Evolutionary conservation across 768 basidiomycete genomes (phyloP).

Genomic region (Amanita rubescens): DNA sequence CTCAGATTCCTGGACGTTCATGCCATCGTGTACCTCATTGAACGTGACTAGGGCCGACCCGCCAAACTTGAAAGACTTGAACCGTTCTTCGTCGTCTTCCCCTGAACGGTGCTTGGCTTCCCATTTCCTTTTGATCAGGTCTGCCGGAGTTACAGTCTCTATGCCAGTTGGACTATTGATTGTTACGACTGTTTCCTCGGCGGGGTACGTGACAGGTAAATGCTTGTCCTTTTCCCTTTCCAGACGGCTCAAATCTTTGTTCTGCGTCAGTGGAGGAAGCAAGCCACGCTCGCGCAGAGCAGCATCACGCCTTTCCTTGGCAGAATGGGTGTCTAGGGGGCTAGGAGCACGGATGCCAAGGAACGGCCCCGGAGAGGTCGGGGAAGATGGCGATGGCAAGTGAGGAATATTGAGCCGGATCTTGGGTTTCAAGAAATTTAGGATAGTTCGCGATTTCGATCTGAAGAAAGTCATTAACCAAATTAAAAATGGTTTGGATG

Average conservation of each 20-base stretch:
- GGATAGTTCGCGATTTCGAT: conserved; percentile 21
- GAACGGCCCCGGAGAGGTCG: neutral
- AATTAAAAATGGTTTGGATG: too few species aligned
- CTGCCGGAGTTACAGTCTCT: conserved; percentile 35
- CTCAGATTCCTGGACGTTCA: neutral
- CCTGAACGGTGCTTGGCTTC: conserved; percentile 30
- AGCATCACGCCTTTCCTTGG: conserved; percentile 39
- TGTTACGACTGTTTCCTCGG: conserved; percentile 10
- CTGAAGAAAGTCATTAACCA: too few species aligned
- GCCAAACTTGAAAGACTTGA: conserved; percentile 31
- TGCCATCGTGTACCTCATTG: too few species aligned
- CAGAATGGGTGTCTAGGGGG: conserved; percentile 15
- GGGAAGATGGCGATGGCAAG: conserved; percentile 3
- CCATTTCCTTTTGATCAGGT: conserved; percentile 49
- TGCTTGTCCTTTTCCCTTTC: conserved; percentile 29
- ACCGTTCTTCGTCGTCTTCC: conserved; percentile 18
- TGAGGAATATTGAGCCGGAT: conserved; percentile 11
- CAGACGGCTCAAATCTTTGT: conserved; percentile 34
- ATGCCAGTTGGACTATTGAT: conserved; percentile 8
- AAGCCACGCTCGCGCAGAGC: conserved; percentile 57
- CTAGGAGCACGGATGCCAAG: conserved; percentile 12
- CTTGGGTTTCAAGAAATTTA: conserved; percentile 27
- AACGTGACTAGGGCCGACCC: conserved; percentile 14
- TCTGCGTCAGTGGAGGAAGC: conserved; percentile 38
- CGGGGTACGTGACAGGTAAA: conserved; percentile 26